A percentile compares a stretch with the other conserved stretches of the same genome.
Evolutionary conservation across 805 yeast genomes (phyloP).

Genomic region (Metschnikowia sp.): DNA sequence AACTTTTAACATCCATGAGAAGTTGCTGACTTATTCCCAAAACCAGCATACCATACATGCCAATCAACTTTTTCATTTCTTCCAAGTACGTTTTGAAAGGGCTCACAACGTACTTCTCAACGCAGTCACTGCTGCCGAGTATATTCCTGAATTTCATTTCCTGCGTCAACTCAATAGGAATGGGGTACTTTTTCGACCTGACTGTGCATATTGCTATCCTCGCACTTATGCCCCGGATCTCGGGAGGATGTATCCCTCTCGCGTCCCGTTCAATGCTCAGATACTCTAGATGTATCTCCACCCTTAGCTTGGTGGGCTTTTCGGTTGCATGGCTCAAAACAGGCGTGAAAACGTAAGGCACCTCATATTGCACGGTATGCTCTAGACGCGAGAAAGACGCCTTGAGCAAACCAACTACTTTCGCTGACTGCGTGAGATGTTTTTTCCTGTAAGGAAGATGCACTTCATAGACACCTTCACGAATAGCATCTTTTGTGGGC

Average conservation of each 20-base stretch:
- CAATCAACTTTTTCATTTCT: conserved; percentile 16
- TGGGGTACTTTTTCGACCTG: conserved; percentile 29
- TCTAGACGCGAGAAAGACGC: conserved; percentile 17
- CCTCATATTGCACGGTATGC: conserved; percentile 13
- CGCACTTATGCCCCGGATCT: conserved; percentile 13
- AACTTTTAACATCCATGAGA: conserved; percentile 26
- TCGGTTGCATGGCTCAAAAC: not conserved
- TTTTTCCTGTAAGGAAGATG: conserved; percentile 22
- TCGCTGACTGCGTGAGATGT: conserved; percentile 20
- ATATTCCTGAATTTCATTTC: conserved; percentile 15
- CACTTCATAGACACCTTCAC: conserved; percentile 13
- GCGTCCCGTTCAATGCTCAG: conserved; percentile 5
- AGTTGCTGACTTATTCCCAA: conserved; percentile 19
- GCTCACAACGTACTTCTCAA: conserved; percentile 20
- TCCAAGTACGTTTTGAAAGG: conserved; percentile 22
- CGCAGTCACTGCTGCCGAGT: conserved; percentile 15
- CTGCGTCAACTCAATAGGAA: conserved; percentile 16
- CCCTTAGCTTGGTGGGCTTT: conserved; percentile 1
- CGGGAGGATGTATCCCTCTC: conserved; percentile 13
- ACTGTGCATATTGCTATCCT: conserved; percentile 18
- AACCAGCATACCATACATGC: conserved; percentile 17
- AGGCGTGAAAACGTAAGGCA: conserved; percentile 8
- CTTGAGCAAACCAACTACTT: conserved; percentile 21
- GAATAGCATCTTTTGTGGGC: not conserved
- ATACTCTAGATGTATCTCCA: conserved; percentile 9